These are phyloP conservation scores for Spergularia bocconei DNA, from an alignment of 148 eudicot genomes.

Conservation along the genomic window DNA sequence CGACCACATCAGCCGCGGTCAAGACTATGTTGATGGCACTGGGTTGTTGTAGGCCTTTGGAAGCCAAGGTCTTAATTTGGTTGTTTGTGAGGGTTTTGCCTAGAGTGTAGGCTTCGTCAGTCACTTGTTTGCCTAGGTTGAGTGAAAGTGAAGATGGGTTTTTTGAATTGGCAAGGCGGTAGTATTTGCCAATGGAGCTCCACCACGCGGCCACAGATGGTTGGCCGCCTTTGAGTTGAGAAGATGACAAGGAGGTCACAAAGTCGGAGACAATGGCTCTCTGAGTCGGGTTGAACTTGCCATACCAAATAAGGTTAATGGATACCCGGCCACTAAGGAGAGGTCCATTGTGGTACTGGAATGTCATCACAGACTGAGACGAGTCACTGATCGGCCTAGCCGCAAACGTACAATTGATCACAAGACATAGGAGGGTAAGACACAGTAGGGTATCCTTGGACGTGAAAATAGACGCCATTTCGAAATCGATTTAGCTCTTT, in stretches of 20 bases:
- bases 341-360: conserved; percentile 35
- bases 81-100: conserved; percentile 39
- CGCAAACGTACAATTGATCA: conserved; percentile 10
- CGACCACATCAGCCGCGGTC: conserved; percentile 42
- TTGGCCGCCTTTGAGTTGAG: conserved; percentile 11
- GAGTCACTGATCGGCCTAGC: conserved; percentile 8
- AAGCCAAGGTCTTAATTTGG: conserved; percentile 32
- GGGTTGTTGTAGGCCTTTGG: conserved; percentile 26
- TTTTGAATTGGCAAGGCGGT: conserved; percentile 30
- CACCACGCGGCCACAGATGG: conserved; percentile 60
- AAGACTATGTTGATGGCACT: conserved; percentile 47
- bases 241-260: conserved; percentile 29
- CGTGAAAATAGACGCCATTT: too few species aligned
- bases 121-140: conserved; percentile 25
- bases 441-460: too few species aligned
- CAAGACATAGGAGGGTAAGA: not conserved
- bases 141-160: conserved; percentile 22
- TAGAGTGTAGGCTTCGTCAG: conserved; percentile 30
- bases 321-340: conserved; percentile 31
- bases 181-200: conserved; percentile 40
- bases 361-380: conserved; percentile 5
- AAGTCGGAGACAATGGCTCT: conserved; percentile 37
- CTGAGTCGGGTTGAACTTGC: conserved; percentile 36
- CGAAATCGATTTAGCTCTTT: too few species aligned
- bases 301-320: conserved; percentile 49